Percentiles rank a stretch among this genome's conserved stretches.
These are phyloP conservation scores for Raffaelea albimanens DNA, from an alignment of 2,329 filamentous ascomycete species.

Conservation along the genomic window DNA sequence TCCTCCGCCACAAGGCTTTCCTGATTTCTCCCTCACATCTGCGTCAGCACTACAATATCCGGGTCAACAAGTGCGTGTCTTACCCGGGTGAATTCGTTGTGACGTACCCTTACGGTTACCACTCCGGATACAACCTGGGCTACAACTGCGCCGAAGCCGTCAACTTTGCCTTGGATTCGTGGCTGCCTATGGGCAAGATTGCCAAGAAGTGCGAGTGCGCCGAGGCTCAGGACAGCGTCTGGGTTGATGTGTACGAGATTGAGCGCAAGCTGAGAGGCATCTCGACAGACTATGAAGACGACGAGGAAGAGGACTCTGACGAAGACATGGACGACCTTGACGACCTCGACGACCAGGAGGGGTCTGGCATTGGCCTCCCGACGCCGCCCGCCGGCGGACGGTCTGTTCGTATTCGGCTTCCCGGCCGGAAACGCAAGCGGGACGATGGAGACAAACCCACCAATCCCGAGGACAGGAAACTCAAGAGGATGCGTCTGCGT, in stretches of 20 bases:
- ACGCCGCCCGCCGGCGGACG: conserved; percentile 61
- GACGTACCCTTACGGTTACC: conserved; percentile 96
- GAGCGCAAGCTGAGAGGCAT: conserved; percentile 90
- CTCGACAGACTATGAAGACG: conserved; percentile 74
- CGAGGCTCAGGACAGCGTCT: conserved; percentile 90
- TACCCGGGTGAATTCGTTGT: conserved; percentile 98
- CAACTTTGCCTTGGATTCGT: conserved; percentile 93
- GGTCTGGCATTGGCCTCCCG: conserved; percentile 57
- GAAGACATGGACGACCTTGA: conserved; percentile 49
- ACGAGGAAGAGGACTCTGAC: conserved; percentile 57
- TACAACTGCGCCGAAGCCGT: conserved; percentile 99
- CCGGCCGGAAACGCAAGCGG: conserved; percentile 61
- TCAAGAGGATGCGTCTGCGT: conserved; percentile 70
- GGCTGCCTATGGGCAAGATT: conserved; percentile 89
- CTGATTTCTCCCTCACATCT: conserved; percentile 86
- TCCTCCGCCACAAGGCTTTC: conserved; percentile 94
- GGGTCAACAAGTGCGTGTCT: conserved; percentile 90
- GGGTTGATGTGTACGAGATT: conserved; percentile 94
- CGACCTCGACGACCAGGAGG: conserved; percentile 50
- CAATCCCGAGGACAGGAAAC: conserved; percentile 30
- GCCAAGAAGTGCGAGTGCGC: conserved; percentile 97
- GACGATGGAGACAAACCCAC: conserved; percentile 17
- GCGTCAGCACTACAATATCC: conserved; percentile 83
- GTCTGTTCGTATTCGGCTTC: conserved; percentile 17
- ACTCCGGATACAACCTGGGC: conserved; percentile 94